Percentiles rank a stretch among this genome's conserved stretches.
Evolutionary conservation across 495 filamentous ascomycete species (phyloP).

Genomic region (Tuber borchii): DNA sequence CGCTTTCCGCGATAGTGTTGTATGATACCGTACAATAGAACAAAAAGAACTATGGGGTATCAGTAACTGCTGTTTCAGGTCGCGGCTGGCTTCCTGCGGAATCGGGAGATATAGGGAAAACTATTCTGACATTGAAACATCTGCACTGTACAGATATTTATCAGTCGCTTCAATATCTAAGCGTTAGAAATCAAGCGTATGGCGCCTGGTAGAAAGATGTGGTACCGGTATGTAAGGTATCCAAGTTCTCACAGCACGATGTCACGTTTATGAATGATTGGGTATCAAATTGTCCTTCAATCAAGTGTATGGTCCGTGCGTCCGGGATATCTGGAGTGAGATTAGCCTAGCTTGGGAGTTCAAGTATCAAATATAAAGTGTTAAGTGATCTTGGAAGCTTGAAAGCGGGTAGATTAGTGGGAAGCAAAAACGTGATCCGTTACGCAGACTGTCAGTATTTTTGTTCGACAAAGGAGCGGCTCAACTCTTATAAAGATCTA

Average conservation of each 20-base stretch:
- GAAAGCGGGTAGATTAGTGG: neutral
- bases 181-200: neutral
- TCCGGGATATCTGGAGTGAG: neutral
- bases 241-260: neutral
- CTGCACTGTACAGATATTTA: neutral
- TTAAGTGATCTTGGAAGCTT: neutral
- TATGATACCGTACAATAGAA: too few species aligned
- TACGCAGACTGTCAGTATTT: neutral
- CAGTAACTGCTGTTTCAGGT: neutral
- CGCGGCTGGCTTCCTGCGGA: neutral
- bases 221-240: neutral
- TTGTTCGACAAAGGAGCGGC: neutral
- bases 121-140: neutral
- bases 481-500: neutral
- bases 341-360: neutral
- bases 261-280: neutral
- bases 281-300: neutral
- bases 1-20: neutral
- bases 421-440: neutral
- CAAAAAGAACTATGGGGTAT: neutral
- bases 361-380: neutral
- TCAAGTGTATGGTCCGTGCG: neutral
- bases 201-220: neutral
- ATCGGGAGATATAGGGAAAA: neutral
- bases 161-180: neutral